phyloP scores from a whole-genome alignment of 2,329 filamentous ascomycete species.

The Cladosporium phlei region DNA sequence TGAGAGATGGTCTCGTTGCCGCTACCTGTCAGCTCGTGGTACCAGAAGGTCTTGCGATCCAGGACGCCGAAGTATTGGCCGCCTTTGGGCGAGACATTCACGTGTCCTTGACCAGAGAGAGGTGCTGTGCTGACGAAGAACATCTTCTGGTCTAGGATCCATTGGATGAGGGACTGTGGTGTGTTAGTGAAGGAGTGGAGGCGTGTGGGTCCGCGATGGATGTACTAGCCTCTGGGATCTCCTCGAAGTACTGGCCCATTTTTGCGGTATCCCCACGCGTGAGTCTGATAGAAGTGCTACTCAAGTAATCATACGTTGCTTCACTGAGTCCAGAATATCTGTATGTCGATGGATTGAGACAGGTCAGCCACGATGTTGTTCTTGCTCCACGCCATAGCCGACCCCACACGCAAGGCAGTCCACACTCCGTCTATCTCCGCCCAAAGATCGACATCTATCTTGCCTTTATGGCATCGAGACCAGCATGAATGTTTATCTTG shows the following conservation, averaged over 20 bases:
- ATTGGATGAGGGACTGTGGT: constrained; percentile 31
- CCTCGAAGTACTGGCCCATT: constrained; percentile 13
- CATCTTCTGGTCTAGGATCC: constrained; percentile 43
- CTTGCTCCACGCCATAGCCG: too few species aligned
- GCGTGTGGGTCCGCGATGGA: neutral
- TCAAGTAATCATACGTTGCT: too few species aligned
- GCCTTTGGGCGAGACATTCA: constrained; percentile 45
- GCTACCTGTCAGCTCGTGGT: constrained; percentile 40
- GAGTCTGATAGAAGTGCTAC: too few species aligned
- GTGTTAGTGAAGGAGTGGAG: constrained; percentile 18
- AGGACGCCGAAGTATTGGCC: constrained; percentile 40
- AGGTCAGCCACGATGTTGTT: too few species aligned
- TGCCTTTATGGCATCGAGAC: too few species aligned
- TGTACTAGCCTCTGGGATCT: constrained; percentile 8
- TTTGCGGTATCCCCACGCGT: neutral
- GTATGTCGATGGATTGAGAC: too few species aligned
- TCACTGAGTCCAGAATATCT: too few species aligned
- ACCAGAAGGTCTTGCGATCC: constrained; percentile 40
- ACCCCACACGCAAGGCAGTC: too few species aligned
- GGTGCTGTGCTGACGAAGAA: constrained; percentile 42
- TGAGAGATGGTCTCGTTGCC: constrained; percentile 43
- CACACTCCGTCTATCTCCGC: neutral
- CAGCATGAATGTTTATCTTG: too few species aligned
- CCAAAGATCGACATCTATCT: too few species aligned
- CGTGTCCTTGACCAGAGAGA: constrained; percentile 37